Evolutionary conservation across 2,329 filamentous ascomycete species (phyloP).

Genomic region (Arthroderma uncinatum): DNA sequence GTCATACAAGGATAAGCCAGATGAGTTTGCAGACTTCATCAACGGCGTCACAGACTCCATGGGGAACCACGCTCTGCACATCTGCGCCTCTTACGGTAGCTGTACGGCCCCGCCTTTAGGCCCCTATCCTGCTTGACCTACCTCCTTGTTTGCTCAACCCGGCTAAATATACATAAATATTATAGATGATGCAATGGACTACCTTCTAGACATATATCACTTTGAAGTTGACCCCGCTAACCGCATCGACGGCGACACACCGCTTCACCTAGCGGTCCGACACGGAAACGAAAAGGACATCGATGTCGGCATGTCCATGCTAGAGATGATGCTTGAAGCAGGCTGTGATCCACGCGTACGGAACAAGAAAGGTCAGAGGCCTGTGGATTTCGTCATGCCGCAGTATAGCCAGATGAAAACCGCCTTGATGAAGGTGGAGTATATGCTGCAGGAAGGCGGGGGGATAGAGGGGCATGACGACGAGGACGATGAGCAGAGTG

Average conservation of each 20-base stretch:
- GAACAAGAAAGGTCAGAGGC: slow-evolving; percentile 39
- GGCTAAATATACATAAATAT: background rate
- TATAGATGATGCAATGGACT: slow-evolving; percentile 39
- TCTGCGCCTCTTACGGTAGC: slow-evolving; percentile 75
- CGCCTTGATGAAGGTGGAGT: slow-evolving; percentile 36
- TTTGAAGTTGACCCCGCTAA: slow-evolving; percentile 41
- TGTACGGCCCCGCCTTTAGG: slow-evolving; percentile 46
- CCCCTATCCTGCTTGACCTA: background rate
- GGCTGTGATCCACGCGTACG: slow-evolving; percentile 39
- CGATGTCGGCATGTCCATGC: slow-evolving; percentile 35
- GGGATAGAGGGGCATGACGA: slow-evolving; percentile 20
- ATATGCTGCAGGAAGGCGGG: slow-evolving; percentile 35
- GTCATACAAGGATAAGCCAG: slow-evolving; percentile 45
- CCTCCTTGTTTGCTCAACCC: background rate
- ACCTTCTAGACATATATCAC: slow-evolving; percentile 37
- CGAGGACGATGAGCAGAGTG: slow-evolving; percentile 24
- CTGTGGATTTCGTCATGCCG: slow-evolving; percentile 34
- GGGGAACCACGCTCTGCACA: slow-evolving; percentile 80
- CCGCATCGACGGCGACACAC: slow-evolving; percentile 37
- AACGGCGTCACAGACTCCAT: slow-evolving; percentile 77
- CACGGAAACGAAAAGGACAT: slow-evolving; percentile 38
- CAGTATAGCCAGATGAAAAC: slow-evolving; percentile 33
- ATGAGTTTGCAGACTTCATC: slow-evolving; percentile 62
- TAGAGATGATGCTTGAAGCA: slow-evolving; percentile 41
- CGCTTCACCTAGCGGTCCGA: slow-evolving; percentile 36